Evolutionary conservation across 1,139 yeast species (phyloP).

Genomic region (Pneumocystis carinii): DNA sequence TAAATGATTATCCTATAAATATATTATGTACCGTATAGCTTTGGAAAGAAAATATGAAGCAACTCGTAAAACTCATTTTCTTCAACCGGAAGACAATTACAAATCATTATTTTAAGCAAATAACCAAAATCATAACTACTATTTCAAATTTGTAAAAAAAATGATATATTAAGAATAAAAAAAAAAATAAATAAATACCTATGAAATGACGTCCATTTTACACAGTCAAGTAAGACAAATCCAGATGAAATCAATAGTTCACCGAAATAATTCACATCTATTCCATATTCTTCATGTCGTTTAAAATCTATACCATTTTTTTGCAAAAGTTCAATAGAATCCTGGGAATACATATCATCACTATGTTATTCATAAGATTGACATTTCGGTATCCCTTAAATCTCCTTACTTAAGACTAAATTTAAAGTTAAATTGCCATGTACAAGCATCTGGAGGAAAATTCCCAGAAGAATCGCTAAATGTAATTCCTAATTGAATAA

Average conservation of each 20-base stretch:
- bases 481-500: slow-evolving; percentile 80
- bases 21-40: slow-evolving; percentile 49
- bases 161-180: not conserved
- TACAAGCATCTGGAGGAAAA: slow-evolving; percentile 45
- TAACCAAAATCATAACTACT: slow-evolving; percentile 88
- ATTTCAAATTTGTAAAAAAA: not conserved
- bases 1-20: not conserved
- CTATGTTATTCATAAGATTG: slow-evolving; percentile 1
- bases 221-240: slow-evolving; percentile 51
- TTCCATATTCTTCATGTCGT: slow-evolving; percentile 62
- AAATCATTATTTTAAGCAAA: slow-evolving; percentile 59
- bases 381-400: slow-evolving; percentile 15
- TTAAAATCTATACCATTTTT: slow-evolving; percentile 76
- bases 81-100: slow-evolving; percentile 63
- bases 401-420: slow-evolving; percentile 38
- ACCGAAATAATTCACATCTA: slow-evolving; percentile 66
- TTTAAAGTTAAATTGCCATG: slow-evolving; percentile 91
- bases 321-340: slow-evolving; percentile 56
- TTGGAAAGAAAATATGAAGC: slow-evolving; percentile 62
- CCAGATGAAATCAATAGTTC: slow-evolving; percentile 81
- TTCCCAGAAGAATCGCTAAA: slow-evolving; percentile 64
- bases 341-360: slow-evolving; percentile 66
- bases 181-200: too few relatives aligned
- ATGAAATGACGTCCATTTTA: slow-evolving; percentile 85
- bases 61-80: slow-evolving; percentile 67